Base-by-base conservation (phyloP, 2,329 filamentous ascomycete species). In the Clarireedia homoeocarpa region DNA sequence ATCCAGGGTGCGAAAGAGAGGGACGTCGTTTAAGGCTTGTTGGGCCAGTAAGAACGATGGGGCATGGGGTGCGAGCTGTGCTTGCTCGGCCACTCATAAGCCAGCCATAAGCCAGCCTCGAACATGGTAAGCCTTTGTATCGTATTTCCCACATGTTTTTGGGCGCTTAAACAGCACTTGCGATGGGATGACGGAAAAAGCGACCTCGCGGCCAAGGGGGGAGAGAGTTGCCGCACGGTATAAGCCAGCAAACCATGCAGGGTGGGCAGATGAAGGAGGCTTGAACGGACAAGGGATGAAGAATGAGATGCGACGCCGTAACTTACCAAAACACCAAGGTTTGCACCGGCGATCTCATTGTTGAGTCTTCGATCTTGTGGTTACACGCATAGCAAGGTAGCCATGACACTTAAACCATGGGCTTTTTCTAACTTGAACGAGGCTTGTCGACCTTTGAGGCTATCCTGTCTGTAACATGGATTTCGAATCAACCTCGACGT, bases 11-110 rank as follows among this genome's bases (percentile, higher is more conserved):
- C 6, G n/a, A 7, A 7, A 7, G 2, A 12, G 5, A 34, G 30
- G 10, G 27, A 53, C 27, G 30, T 48, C 42, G 51, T 48, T 48
- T 47, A 53, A 44, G 51, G 51, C 51, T 53, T 48, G 51, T 38
- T 38, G 14, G 26, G 20, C 51, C 51, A 53, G 51, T 53, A 30
- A 44, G 38, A 38, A 53, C 47, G 34, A 34, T 47, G 26, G 9
- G 26, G 27, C 20, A 23, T 38, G 40, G 30, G 10, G 26, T 26
- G 42, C 17, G 38, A 38, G 51, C 40, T 53, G 40, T 53, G 40
- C 40, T 53, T 53, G 51, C 40, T 53, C 40, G 51, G 40, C 51
- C 42, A 26, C 40, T 53, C 30, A 53, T 38, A 30, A 48, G 40
- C 39, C 20, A 53, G 42, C 27, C 30, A 53, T 38, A 30, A 48